Evolutionary conservation across 306 rosid genomes (phyloP), one percentile per base, ranked within the genome.

Genomic region (Vigna unguiculata): DNA sequence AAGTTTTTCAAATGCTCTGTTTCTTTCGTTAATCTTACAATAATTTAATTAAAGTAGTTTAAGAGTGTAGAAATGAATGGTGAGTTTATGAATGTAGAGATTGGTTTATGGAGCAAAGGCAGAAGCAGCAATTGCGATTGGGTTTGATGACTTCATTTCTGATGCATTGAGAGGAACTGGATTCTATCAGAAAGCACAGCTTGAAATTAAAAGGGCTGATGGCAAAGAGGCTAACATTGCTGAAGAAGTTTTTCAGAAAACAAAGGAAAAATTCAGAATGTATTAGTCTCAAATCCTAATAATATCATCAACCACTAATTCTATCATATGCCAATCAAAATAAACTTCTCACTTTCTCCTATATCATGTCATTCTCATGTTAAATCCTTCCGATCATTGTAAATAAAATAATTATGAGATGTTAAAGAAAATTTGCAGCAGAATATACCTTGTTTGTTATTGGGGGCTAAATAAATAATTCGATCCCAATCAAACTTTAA

Each of bases 21-120:
- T 12, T 0, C 16, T 57, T 13, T 13, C 2, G 14, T 14, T 58
- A 58, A 58, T 58, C 25, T 25, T 15, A 58, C 21, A 14, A 15
- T 1, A 22, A 11, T 1, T 57, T 57, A 12, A 4, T 21, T 4
- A 20, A 6, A 54, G 28, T 24, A 24, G 1, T 1, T 24, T 24
- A 24, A 24, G 1, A 24, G 28, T 24, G 28, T 24, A 24, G 28
- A 24, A 24, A 2, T 24, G 3, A 30, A 30, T 34, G 14, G 2
- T 46, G 28, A 0, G 21, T 80, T 60, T 38, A 6, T 66, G 21
- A 20, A 74, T 48, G 19, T 84, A 95, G 98, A 92, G 98, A 84
- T 68, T 95, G 95, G 97, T 95, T 22, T 95, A 95, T 59, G 98
- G 98, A 60, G 98, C 98, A 6, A 85, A 95, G 82, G 98, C 98